Evolutionary conservation across 805 yeast species (phyloP).

Genomic region (Lipomyces sp.): DNA sequence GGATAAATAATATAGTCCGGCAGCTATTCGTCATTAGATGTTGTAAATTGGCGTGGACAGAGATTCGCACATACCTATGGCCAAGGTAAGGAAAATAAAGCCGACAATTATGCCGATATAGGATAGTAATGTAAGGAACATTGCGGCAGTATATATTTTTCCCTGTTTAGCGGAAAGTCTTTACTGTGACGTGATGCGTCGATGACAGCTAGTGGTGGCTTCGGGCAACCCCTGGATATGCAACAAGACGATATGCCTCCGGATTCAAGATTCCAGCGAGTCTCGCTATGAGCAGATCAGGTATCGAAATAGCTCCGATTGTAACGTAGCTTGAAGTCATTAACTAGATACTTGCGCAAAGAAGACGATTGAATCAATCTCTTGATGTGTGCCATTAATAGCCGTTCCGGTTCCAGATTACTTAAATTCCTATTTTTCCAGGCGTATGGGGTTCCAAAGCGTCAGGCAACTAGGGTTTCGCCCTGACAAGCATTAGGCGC

Average conservation of each 20-base stretch:
- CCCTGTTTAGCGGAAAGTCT: neutral
- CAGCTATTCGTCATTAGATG: slow-evolving; percentile 55
- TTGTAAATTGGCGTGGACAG: neutral
- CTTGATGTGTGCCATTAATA: neutral
- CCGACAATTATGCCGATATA: slow-evolving; percentile 65
- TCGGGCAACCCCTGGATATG: neutral
- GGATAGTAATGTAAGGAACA: slow-evolving; percentile 66
- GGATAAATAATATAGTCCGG: slow-evolving; percentile 87
- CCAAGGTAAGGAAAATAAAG: slow-evolving; percentile 62
- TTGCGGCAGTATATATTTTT: slow-evolving; percentile 38
- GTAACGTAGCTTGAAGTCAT: neutral
- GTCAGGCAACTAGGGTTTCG: neutral
- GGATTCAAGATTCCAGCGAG: neutral
- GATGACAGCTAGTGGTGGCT: neutral
- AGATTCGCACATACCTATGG: slow-evolving; percentile 44
- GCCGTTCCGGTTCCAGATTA: neutral
- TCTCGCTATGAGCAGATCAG: neutral
- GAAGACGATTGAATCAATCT: neutral
- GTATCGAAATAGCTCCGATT: neutral
- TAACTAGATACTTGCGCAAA: neutral
- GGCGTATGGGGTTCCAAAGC: neutral
- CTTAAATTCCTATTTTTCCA: neutral
- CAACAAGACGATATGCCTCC: neutral
- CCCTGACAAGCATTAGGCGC: neutral
- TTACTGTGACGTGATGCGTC: neutral